Evolutionary conservation across 164 flowering plant species (phyloP).

Genomic region (Cinnamomum chago): DNA sequence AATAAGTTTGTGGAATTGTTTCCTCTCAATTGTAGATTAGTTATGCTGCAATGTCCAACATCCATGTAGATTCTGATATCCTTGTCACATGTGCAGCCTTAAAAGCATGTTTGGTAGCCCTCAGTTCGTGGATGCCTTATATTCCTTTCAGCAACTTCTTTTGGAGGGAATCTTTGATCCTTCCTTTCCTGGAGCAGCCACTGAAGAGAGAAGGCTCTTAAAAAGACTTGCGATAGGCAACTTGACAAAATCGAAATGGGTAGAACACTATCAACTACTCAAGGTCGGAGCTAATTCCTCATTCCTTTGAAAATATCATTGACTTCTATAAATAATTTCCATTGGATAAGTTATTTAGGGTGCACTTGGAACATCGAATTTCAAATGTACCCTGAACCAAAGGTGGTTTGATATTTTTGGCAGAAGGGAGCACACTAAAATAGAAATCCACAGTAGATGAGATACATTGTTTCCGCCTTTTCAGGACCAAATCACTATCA

Average conservation of each 20-base stretch:
- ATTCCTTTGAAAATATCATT: background rate
- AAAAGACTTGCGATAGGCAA: slow-evolving; percentile 56
- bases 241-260: slow-evolving; percentile 68
- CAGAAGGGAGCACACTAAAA: background rate
- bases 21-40: no score
- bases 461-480: background rate
- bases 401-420: background rate
- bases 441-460: background rate
- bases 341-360: background rate
- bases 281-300: slow-evolving; percentile 48
- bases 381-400: background rate
- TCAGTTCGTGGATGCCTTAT: slow-evolving; percentile 60
- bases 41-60: background rate
- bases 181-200: slow-evolving; percentile 40
- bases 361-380: background rate
- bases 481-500: background rate
- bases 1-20: no score
- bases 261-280: slow-evolving; percentile 46
- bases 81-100: slow-evolving; percentile 47
- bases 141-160: slow-evolving; percentile 68
- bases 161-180: slow-evolving; percentile 70
- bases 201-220: slow-evolving; percentile 56
- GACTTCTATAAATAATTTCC: no score
- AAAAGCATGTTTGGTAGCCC: slow-evolving; percentile 66
- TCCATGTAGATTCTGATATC: background rate